Evolutionary conservation across 2,329 filamentous ascomycete genomes (phyloP).

Genomic region (Fusarium graminum): DNA sequence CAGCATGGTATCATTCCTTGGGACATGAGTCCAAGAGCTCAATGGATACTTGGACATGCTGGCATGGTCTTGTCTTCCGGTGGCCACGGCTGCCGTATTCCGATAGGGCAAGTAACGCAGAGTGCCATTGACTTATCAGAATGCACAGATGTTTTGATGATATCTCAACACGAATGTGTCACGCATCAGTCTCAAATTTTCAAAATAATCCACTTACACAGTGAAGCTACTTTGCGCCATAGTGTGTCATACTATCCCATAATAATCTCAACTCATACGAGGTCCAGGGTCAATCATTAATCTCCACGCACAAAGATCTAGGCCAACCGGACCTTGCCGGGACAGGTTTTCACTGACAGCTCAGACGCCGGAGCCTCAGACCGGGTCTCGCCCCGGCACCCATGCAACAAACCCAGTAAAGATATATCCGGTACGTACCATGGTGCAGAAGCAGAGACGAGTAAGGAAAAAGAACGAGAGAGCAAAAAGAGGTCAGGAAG

Average conservation of each 20-base stretch:
- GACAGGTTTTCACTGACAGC: slow-evolving; percentile 22
- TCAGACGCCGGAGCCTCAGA: slow-evolving; percentile 7
- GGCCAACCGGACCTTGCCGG: slow-evolving; percentile 16
- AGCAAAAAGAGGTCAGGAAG: slow-evolving; percentile 14
- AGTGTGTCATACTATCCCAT: background rate
- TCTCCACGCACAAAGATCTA: slow-evolving; percentile 2
- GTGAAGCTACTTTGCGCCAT: background rate
- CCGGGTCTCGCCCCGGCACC: slow-evolving; percentile 9
- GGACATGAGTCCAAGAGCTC: too few relatives aligned
- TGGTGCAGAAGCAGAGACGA: slow-evolving; percentile 1
- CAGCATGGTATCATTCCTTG: too few relatives aligned
- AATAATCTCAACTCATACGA: background rate
- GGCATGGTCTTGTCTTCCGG: too few relatives aligned
- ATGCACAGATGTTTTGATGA: background rate
- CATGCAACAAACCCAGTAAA: slow-evolving; percentile 14
- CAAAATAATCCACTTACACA: background rate
- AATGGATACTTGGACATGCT: too few relatives aligned
- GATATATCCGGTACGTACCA: slow-evolving; percentile 16
- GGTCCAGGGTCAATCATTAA: background rate
- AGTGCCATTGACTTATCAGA: background rate
- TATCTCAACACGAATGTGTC: background rate
- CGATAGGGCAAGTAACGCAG: background rate
- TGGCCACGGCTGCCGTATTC: background rate
- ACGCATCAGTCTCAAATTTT: background rate
- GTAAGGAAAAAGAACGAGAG: background rate